These are phyloP conservation scores for Metschnikowia anglica DNA, from an alignment of 805 yeast species.

Conservation along the genomic window DNA sequence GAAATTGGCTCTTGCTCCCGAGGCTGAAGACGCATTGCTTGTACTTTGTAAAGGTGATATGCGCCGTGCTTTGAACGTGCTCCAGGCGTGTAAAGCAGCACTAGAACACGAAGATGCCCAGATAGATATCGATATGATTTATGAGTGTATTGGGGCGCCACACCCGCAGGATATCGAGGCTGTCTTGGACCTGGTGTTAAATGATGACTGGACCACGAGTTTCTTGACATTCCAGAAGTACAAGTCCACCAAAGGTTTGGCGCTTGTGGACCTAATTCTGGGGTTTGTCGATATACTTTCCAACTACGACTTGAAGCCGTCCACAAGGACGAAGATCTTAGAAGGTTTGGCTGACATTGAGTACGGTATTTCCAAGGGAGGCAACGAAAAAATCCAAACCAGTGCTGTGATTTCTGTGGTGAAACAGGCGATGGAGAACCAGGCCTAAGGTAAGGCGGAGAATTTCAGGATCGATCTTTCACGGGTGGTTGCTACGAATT, in stretches of 20 bases:
- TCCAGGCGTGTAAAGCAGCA: constrained; percentile 92
- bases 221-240: constrained; percentile 62
- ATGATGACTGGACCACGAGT: constrained; percentile 86
- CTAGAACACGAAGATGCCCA: constrained; percentile 39
- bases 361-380: constrained; percentile 88
- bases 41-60: constrained; percentile 88
- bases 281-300: constrained; percentile 74
- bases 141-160: constrained; percentile 95
- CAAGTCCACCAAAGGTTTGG: constrained; percentile 77
- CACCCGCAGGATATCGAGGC: constrained; percentile 80
- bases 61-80: constrained; percentile 90
- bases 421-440: constrained; percentile 57
- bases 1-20: constrained; percentile 52
- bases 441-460: constrained; percentile 1
- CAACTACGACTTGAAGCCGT: constrained; percentile 60
- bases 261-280: constrained; percentile 78
- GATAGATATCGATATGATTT: constrained; percentile 73
- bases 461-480: too few species aligned
- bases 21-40: constrained; percentile 66
- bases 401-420: constrained; percentile 89
- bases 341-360: constrained; percentile 83
- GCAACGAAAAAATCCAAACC: constrained; percentile 84
- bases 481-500: too few species aligned
- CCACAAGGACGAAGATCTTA: constrained; percentile 62
- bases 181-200: constrained; percentile 71